Percentiles rank a stretch among this genome's conserved stretches.
Conservation (phyloP, 75 land plant species). For the Pseudotsuga menziesii region DNA sequence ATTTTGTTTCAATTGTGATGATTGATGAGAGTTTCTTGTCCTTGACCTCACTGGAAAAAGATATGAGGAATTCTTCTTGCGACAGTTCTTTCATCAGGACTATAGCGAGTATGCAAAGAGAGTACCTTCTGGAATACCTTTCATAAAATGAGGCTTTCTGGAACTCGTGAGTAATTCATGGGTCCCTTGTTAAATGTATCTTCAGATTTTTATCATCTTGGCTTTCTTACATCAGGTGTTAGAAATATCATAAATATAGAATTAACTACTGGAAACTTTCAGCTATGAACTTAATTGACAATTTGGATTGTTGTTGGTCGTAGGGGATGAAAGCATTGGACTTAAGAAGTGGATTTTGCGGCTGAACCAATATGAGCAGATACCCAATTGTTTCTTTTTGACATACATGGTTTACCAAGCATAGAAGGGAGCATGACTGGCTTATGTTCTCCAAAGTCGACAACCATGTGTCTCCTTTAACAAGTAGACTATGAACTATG, state of each 20-base stretch:
- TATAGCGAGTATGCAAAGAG: conserved; percentile 66
- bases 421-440: neutral
- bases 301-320: neutral
- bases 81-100: conserved; percentile 62
- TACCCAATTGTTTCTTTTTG: conserved; percentile 2
- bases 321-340: neutral
- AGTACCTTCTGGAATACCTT: conserved; percentile 88
- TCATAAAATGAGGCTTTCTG: conserved; percentile 49
- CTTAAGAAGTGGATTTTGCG: neutral
- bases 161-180: neutral
- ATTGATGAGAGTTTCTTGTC: neutral
- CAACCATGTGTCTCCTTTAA: neutral
- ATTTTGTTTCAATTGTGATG: conserved; percentile 4
- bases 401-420: neutral
- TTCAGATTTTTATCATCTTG: neutral
- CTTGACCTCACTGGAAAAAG: conserved; percentile 25
- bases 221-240: neutral
- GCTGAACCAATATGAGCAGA: neutral
- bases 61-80: conserved; percentile 83
- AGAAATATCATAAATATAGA: neutral
- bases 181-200: neutral
- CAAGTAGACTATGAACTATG: conserved; percentile 2
- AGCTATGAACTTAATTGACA: neutral
- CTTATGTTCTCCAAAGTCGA: neutral
- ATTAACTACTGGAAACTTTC: neutral